Conservation (phyloP, 495 filamentous ascomycete genomes). For the Diplogelasinospora grovesii region DNA sequence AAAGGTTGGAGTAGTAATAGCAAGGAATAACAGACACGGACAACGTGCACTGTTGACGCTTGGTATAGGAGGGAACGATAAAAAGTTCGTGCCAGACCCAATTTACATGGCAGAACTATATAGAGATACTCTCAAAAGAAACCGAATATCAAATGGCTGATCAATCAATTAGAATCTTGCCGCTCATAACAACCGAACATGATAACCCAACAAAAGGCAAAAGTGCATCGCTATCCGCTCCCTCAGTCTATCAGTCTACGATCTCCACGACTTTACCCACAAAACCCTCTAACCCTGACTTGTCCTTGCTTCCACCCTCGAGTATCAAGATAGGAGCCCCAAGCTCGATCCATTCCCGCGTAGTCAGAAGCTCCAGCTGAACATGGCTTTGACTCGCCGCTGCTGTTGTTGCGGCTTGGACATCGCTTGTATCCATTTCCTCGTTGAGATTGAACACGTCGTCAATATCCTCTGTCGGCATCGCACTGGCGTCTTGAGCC, state of each 20-base stretch:
- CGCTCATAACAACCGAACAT: too few relatives aligned
- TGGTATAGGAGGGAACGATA: too few relatives aligned
- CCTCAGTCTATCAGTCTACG: too few relatives aligned
- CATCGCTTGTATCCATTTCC: constrained; percentile 36
- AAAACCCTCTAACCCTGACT: constrained; percentile 59
- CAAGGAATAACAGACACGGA: too few relatives aligned
- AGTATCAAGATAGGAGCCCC: constrained; percentile 69
- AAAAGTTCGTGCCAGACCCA: too few relatives aligned
- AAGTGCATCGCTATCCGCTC: too few relatives aligned
- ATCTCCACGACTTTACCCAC: constrained; percentile 57
- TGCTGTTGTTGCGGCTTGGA: constrained; percentile 26
- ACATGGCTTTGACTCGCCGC: constrained; percentile 50
- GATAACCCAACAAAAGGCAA: too few relatives aligned
- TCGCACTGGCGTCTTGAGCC: constrained; percentile 11
- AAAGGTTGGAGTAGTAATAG: too few relatives aligned
- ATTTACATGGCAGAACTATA: too few relatives aligned
- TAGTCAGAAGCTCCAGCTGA: constrained; percentile 66
- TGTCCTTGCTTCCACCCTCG: constrained; percentile 50
- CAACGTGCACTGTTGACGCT: too few relatives aligned
- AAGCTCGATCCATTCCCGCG: constrained; percentile 78
- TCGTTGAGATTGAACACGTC: constrained; percentile 64
- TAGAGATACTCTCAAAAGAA: constrained; percentile 4
- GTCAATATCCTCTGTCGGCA: constrained; percentile 36
- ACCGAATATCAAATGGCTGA: constrained; percentile 6
- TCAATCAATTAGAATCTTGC: too few relatives aligned